A percentile compares a stretch with the other conserved stretches of the same genome.
These are phyloP conservation scores for Rhodotorula taiwanensis DNA, from an alignment of 768 basidiomycete genomes.

Conservation along the genomic window DNA sequence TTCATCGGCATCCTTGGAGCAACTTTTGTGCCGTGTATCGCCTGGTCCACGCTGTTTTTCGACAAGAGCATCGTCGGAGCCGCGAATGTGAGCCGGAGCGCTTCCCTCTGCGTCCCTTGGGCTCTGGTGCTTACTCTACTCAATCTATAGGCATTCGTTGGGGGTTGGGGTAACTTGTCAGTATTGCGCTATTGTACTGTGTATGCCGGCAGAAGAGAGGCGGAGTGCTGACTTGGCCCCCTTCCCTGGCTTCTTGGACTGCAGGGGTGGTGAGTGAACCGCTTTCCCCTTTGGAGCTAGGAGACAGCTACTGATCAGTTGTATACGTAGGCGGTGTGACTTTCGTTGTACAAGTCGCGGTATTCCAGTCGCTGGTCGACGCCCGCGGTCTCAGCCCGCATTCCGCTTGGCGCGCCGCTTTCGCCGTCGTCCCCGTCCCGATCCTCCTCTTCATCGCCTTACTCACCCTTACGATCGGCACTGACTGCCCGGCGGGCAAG, in stretches of 20 bases:
- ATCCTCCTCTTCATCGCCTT: constrained; percentile 50
- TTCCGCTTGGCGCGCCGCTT: constrained; percentile 55
- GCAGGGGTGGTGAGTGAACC: not conserved
- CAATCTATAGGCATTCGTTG: constrained; percentile 49
- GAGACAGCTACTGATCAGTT: not conserved
- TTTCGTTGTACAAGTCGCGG: constrained; percentile 51
- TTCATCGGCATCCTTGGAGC: constrained; percentile 54
- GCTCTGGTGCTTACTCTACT: too few species aligned
- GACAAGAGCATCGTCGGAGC: constrained; percentile 52
- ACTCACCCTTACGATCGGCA: constrained; percentile 50
- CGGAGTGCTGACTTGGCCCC: too few species aligned
- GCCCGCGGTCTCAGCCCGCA: constrained; percentile 38
- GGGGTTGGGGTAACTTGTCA: constrained; percentile 52
- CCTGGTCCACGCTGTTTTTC: constrained; percentile 51
- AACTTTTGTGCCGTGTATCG: constrained; percentile 56
- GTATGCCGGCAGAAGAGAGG: too few species aligned
- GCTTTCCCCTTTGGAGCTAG: too few species aligned
- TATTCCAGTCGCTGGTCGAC: constrained; percentile 49
- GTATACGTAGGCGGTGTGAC: constrained; percentile 45
- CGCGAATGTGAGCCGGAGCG: constrained; percentile 44
- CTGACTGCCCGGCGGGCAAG: constrained; percentile 53
- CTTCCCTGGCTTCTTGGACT: too few species aligned
- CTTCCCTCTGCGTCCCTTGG: too few species aligned
- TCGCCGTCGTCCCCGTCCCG: constrained; percentile 56
- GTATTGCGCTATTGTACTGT: not conserved